These are phyloP conservation scores for Hypomontagnella monticulosa DNA, from an alignment of 495 filamentous ascomycete species.

Conservation along the genomic window DNA sequence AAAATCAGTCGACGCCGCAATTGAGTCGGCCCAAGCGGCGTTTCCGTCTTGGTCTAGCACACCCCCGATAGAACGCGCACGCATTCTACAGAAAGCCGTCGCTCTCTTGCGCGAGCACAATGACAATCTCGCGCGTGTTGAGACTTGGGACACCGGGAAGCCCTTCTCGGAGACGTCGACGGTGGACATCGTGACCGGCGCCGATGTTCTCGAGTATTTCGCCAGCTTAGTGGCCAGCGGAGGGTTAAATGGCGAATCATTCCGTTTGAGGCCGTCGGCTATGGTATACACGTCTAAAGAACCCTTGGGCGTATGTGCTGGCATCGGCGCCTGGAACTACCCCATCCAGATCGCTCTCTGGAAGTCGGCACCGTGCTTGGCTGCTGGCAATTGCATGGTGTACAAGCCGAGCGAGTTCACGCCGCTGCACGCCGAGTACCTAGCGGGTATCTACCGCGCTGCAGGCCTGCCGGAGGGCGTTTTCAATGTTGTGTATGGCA, in stretches of 20 bases:
- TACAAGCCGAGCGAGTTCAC: constrained; percentile 88
- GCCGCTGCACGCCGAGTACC: constrained; percentile 72
- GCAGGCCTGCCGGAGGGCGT: constrained; percentile 81
- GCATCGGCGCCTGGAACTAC: constrained; percentile 88
- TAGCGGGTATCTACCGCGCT: constrained; percentile 75
- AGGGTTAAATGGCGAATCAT: constrained; percentile 52
- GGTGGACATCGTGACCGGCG: constrained; percentile 77
- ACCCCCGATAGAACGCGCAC: constrained; percentile 69
- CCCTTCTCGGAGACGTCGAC: constrained; percentile 78
- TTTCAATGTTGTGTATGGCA: constrained; percentile 83
- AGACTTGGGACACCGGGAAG: constrained; percentile 80
- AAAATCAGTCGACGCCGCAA: constrained; percentile 71
- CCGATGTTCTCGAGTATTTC: constrained; percentile 81
- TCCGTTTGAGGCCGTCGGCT: constrained; percentile 71
- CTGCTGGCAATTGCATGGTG: constrained; percentile 86
- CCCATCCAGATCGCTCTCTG: constrained; percentile 87
- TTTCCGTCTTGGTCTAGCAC: constrained; percentile 75
- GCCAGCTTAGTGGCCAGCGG: constrained; percentile 76
- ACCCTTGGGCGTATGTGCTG: constrained; percentile 78
- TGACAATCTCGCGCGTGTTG: constrained; percentile 72
- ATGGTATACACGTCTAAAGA: constrained; percentile 81
- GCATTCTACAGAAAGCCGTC: constrained; percentile 76
- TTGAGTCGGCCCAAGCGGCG: constrained; percentile 67
- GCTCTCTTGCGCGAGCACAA: constrained; percentile 71
- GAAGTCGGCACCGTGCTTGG: constrained; percentile 84